Evolutionary conservation across 768 basidiomycete genomes (phyloP), one percentile per base, ranked within the genome.

Genomic region (Scleroderma citrinum): DNA sequence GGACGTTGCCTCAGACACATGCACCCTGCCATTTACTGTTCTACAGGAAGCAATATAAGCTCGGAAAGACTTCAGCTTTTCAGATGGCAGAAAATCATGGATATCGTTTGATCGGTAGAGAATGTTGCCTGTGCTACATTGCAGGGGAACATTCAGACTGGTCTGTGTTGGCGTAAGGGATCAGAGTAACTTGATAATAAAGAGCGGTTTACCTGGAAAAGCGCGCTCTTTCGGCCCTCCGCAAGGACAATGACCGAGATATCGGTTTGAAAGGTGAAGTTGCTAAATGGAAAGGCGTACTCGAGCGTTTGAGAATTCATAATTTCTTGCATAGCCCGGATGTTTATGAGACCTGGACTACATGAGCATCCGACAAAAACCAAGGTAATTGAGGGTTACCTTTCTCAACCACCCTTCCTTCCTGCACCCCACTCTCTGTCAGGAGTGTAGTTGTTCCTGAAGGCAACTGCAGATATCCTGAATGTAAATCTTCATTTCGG

Each of bases 281-380:
- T 72, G 60, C 81, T 85, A 64, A 79, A 92, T 1, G 89, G 90
- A 59, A 90, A 92, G 30, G 74, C 63, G 59, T 92, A 92, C 20
- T 81, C 76, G 24, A 91, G 66, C 0, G 77, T 82, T 57, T 92
- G 89, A 7, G 69, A 64, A 54, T 87, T 91, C 51, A 64, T 62
- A 17, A 89, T 56, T 5, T 87, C 88, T 84, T 51, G 32, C 14
- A 43, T 50, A 3, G 16, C 35, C 44, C 30, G 16, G 23, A 34
- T 32, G 37, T 42, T 44, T 23, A 20, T 24, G 34, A 20, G 2
- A 35, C 1, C n/a, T 48, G 13, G 45, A 20, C 17, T 40, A 4
- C 35, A 19, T 23, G 37, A 46, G 17, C 29, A n/a, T 31, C 5
- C 19, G 12, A 37, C n/a, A 20, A 16, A 17, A 7, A 52, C 24